A percentile compares a stretch with the other conserved stretches of the same genome.
Conservation (phyloP, 257 asterid genomes). For the Catharanthus roseus region DNA sequence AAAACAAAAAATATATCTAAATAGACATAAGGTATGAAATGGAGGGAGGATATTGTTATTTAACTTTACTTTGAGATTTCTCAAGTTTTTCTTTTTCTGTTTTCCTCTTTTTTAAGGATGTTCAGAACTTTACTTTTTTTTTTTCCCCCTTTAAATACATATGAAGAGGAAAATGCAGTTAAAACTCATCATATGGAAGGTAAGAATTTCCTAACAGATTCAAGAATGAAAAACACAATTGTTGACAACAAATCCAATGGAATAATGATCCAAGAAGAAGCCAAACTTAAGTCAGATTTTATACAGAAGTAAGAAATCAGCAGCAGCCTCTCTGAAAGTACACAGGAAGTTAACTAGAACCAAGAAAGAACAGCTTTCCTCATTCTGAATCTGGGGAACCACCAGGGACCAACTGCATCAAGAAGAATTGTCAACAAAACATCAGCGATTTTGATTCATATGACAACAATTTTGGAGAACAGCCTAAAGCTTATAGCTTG, state of each 20-base stretch:
- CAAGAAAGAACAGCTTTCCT: slow-evolving; percentile 2
- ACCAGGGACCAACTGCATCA: slow-evolving; percentile 49
- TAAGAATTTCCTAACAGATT: too few species aligned
- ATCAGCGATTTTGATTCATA: background rate
- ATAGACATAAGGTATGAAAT: too few species aligned
- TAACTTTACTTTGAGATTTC: too few species aligned
- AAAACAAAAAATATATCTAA: too few species aligned
- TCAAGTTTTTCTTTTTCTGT: too few species aligned
- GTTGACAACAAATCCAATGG: background rate
- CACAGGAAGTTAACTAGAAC: background rate
- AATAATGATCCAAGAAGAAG: background rate
- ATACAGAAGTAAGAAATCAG: background rate
- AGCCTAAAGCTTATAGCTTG: background rate
- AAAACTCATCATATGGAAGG: too few species aligned
- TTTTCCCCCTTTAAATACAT: too few species aligned
- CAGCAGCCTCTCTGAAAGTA: background rate
- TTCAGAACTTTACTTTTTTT: too few species aligned
- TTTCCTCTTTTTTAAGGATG: too few species aligned
- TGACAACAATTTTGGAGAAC: background rate
- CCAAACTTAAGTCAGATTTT: slow-evolving; percentile 3
- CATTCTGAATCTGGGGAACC: slow-evolving; percentile 43
- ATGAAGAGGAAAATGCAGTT: too few species aligned
- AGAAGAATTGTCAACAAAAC: background rate
- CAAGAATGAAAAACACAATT: background rate
- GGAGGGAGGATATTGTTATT: too few species aligned